Evolutionary conservation across 2,329 filamentous ascomycete species (phyloP).

Genomic region (Sarocladium brachiariae): DNA sequence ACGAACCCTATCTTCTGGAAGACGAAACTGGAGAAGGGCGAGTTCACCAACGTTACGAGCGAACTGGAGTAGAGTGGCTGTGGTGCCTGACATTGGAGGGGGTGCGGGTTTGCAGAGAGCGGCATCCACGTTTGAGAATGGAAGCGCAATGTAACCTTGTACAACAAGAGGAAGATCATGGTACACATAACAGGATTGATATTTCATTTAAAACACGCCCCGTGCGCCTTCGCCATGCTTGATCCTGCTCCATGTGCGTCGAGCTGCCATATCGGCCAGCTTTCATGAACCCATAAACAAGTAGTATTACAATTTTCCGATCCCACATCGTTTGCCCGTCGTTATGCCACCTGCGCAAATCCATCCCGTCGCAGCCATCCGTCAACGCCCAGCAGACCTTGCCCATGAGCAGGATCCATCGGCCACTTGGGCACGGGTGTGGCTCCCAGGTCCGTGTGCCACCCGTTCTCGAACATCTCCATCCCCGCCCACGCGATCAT

Average conservation of each 20-base stretch:
- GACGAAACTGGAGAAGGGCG: slow-evolving; percentile 96
- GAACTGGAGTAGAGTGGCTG: slow-evolving; percentile 47
- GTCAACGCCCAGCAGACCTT: slow-evolving; percentile 56
- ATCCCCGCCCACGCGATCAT: slow-evolving; percentile 95
- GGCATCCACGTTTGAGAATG: background rate
- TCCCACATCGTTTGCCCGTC: background rate
- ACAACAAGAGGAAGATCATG: slow-evolving; percentile 10
- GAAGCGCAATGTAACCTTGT: slow-evolving; percentile 14
- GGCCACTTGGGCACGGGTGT: slow-evolving; percentile 64
- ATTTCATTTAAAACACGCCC: background rate
- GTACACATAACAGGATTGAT: background rate
- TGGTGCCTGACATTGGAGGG: slow-evolving; percentile 9
- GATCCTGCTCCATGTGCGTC: background rate
- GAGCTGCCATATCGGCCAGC: background rate
- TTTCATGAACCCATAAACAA: no score
- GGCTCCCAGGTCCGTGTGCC: slow-evolving; percentile 54
- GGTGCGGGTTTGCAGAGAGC: slow-evolving; percentile 11
- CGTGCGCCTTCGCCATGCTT: background rate
- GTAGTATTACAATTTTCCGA: slow-evolving; percentile 15
- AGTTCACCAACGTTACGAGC: slow-evolving; percentile 93
- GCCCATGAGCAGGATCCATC: slow-evolving; percentile 54
- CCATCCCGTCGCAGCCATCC: slow-evolving; percentile 33
- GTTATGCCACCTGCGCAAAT: background rate
- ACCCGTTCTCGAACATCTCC: slow-evolving; percentile 85
- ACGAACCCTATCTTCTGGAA: slow-evolving; percentile 99